A percentile compares a stretch with the other conserved stretches of the same genome.
Evolutionary conservation across 306 rosid species (phyloP).

Genomic region (Glycine soja): DNA sequence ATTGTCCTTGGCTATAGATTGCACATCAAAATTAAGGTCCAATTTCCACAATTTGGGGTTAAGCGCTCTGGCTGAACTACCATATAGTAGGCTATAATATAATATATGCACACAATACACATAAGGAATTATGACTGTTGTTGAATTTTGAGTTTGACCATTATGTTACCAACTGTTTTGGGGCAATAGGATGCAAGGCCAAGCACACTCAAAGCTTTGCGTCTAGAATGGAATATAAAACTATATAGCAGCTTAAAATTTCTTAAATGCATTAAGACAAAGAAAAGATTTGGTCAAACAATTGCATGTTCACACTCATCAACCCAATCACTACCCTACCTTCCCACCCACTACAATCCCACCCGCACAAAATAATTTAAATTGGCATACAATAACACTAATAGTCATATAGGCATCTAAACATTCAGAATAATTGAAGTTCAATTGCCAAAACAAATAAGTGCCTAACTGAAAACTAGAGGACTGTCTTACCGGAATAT

Average conservation of each 20-base stretch:
- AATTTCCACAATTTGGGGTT: neutral
- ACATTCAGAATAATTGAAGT: constrained; percentile 20
- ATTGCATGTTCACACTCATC: constrained; percentile 23
- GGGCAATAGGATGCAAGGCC: constrained; percentile 13
- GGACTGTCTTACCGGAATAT: constrained; percentile 68
- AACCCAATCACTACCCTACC: constrained; percentile 28
- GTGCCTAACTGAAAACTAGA: constrained; percentile 29
- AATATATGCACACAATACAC: neutral
- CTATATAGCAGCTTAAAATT: constrained; percentile 4
- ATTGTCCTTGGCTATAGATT: neutral
- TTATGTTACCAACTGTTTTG: constrained; percentile 15
- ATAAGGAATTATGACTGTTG: neutral
- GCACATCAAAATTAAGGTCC: neutral
- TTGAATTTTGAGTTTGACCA: constrained; percentile 2
- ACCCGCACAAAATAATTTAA: neutral
- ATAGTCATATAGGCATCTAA: constrained; percentile 22
- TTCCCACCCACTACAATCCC: neutral
- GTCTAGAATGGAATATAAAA: constrained; percentile 14
- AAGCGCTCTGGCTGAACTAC: neutral
- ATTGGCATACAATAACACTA: constrained; percentile 29
- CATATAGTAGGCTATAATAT: neutral
- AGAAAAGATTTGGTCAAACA: constrained; percentile 14
- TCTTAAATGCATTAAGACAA: neutral
- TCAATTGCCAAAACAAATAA: constrained; percentile 34
- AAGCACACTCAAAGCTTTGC: constrained; percentile 27